Base-by-base conservation (phyloP, 2,329 filamentous ascomycete species). In the Fusarium sterilihyphosum region DNA sequence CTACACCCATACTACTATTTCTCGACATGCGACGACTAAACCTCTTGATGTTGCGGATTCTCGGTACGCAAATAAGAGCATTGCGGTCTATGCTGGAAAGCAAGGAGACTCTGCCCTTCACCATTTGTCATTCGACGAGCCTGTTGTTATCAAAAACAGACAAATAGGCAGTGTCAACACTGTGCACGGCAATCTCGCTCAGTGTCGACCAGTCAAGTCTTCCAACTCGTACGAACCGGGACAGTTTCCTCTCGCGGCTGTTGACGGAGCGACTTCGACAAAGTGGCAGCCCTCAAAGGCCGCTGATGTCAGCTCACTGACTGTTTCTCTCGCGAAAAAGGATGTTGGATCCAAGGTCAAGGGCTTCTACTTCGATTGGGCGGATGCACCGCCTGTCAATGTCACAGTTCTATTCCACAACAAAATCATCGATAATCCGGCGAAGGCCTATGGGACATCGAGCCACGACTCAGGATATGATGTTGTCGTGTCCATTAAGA, bases 271-370 rank as follows among this genome's bases (percentile, higher is more conserved):
- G 5, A 65, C 63, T 1, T 65, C 63, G 0, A 65, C 63, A 0
- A 65, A 64, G 13, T 65, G 63, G 63, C 59, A 64, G 12, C 63
- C 63, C 12, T 35, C 59, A 3, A 65, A 47, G 5, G 63, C 63
- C 0, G 63, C 31, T 5, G 63, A 65, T 2, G 3, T 54, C 18
- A 64, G 41, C 9, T 47, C 26, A 22, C 11, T 65, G 1, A 65
- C 59, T 3, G 47, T 65, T 8, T 54, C 40, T 0, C 16, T 64
- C 2, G 63, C 33, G 1, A 17, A 18, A 4, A 12, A 41, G 2
- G 26, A 65, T 1, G 0, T 54, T 22, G 63, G 59, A 16, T 33
- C 33, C 1, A 16, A 12, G 5, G 40, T 65, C 2, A 64, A 13
- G 12, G 59, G 33, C 0, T 54, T 65, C 7, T 65, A 65, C 8